These are phyloP conservation scores for Sarcocystis neurona DNA, from an alignment of 169 alveolate genomes.

Conservation along the genomic window DNA sequence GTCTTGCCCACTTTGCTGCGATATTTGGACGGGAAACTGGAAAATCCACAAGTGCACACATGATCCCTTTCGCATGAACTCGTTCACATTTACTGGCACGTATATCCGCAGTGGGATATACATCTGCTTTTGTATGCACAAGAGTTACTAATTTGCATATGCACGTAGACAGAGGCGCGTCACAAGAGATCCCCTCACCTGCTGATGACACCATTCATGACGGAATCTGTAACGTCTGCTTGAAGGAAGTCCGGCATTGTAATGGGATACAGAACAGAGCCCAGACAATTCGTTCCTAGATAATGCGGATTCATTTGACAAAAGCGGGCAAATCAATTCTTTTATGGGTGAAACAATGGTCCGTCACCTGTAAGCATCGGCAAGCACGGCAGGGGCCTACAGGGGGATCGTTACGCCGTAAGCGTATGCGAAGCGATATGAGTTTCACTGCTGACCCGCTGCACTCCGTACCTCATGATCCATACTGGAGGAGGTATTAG, in stretches of 20 bases:
- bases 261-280: slow-evolving; percentile 83
- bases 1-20: slow-evolving; percentile 84
- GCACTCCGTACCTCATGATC: slow-evolving; percentile 40
- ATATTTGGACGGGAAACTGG: slow-evolving; percentile 82
- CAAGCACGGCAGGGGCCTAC: slow-evolving; percentile 83
- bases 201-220: slow-evolving; percentile 81
- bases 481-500: slow-evolving; percentile 75
- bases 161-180: too few species aligned
- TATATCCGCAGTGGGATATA: background rate
- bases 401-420: background rate
- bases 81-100: background rate
- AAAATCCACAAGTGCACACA: background rate
- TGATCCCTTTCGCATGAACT: background rate
- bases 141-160: background rate
- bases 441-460: background rate
- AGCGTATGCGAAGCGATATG: background rate
- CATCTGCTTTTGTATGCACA: background rate
- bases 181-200: slow-evolving; percentile 43
- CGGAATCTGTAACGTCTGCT: slow-evolving; percentile 83
- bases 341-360: background rate
- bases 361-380: slow-evolving; percentile 85
- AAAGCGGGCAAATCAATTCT: background rate
- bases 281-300: slow-evolving; percentile 78
- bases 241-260: slow-evolving; percentile 80
- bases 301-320: background rate